A percentile compares a stretch with the other conserved stretches of the same genome.
phyloP scores from a whole-genome alignment of 352 stramenopile species.

The Phytophthora pluvialis region DNA sequence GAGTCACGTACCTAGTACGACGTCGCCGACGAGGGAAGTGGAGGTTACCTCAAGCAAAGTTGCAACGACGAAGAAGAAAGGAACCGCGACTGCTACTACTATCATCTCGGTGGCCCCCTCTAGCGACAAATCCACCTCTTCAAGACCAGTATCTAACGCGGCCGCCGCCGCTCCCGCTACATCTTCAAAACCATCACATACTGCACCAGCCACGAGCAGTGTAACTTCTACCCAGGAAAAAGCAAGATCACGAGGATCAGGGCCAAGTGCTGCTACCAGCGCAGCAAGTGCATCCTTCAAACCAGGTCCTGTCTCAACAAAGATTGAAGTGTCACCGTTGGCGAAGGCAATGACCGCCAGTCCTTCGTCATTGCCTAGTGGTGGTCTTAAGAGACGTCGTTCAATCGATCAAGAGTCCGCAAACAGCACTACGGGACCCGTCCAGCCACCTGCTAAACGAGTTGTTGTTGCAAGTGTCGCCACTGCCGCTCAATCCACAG shows the following conservation, averaged over 20 bases:
- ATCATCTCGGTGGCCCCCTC: not conserved
- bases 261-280: not conserved
- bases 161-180: not conserved
- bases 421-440: not conserved
- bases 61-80: not conserved
- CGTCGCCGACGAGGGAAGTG: not conserved
- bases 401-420: not conserved
- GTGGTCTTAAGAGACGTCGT: conserved; percentile 21
- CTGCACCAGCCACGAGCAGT: not conserved
- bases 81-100: not conserved
- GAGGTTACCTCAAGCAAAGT: not conserved
- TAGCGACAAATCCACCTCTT: not conserved
- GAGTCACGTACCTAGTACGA: not conserved
- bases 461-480: conserved; percentile 1
- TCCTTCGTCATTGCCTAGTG: not conserved
- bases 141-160: not conserved
- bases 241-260: not conserved
- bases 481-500: not conserved
- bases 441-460: conserved; percentile 15
- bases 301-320: not conserved
- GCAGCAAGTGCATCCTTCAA: not conserved
- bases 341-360: not conserved
- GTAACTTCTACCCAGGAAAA: not conserved
- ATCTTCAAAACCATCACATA: not conserved
- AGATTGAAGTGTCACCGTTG: not conserved